These are phyloP conservation scores for Rhizoclosmatium globosum DNA, from an alignment of 192 early-diverging fungal species.

Conservation along the genomic window DNA sequence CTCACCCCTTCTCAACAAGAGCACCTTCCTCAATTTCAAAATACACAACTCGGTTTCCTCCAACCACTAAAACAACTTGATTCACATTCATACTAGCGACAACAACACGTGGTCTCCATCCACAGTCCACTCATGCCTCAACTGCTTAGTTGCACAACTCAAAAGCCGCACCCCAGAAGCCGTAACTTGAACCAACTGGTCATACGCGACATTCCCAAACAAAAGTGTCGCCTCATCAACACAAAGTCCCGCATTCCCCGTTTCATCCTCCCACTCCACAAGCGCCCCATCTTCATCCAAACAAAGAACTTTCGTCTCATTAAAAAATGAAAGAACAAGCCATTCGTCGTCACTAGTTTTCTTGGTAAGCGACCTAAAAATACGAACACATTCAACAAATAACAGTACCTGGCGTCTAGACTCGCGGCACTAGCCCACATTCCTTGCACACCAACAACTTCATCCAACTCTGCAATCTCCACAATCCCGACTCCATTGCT, in stretches of 20 bases:
- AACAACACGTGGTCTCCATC: constrained; percentile 54
- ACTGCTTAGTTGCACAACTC: constrained; percentile 38
- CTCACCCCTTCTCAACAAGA: constrained; percentile 57
- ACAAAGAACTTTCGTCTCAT: constrained; percentile 66
- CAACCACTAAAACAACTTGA: constrained; percentile 67
- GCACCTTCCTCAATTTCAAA: constrained; percentile 58
- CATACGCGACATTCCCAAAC: constrained; percentile 52
- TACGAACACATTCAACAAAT: background rate
- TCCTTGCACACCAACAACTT: constrained; percentile 71
- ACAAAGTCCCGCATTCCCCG: constrained; percentile 30
- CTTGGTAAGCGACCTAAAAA: background rate
- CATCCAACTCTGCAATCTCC: constrained; percentile 62
- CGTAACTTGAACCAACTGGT: constrained; percentile 74
- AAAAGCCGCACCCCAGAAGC: constrained; percentile 31
- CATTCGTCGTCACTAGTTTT: constrained; percentile 50
- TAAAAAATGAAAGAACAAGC: constrained; percentile 70
- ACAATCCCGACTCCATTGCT: constrained; percentile 89
- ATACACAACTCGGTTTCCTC: constrained; percentile 62
- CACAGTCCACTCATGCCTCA: constrained; percentile 61
- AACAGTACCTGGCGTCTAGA: constrained; percentile 55
- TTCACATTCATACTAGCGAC: constrained; percentile 62
- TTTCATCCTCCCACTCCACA: constrained; percentile 46
- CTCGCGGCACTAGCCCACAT: constrained; percentile 75
- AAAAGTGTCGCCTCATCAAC: constrained; percentile 50
- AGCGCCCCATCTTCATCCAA: constrained; percentile 57